Base-by-base conservation (phyloP, 192 early-diverging fungal genomes). In the Jimgerdemannia lactiflua region DNA sequence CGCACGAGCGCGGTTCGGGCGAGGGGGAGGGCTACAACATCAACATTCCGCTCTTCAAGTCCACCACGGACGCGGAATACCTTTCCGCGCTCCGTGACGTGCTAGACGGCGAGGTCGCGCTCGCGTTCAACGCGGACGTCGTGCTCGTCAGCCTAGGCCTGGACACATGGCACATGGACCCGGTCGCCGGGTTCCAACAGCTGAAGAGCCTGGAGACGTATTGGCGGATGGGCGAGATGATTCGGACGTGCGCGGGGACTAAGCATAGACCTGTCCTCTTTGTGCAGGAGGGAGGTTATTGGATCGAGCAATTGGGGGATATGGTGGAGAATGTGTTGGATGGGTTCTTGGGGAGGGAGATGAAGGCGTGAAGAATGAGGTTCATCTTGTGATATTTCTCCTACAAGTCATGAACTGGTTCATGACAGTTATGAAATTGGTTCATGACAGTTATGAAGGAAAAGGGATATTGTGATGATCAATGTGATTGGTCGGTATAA, bases 1-100 rank as follows among this genome's bases (percentile, higher is more conserved):
- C 42, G 1, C 65, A 79, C 2, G 92, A 93, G 65, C 81, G 29
- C 39, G 92, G 91, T 7, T 72, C 79, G 63, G 89, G 87, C 1
- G 82, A 86, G n/a, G 92, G 91, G 4, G 42, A 83, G 78, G 91
- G 90, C 8, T 92, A 85, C 74, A 93, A 91, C 70, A 76, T 93
- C 43, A 93, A 93, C 78, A 74, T 92, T 29, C 90, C 91, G 9
- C 75, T 93, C 39, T 72, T 78, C 17, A 42, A 83, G 39, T 82
- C 83, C 39, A 79, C 78, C 8, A 84, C 83, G 0, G 80, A 92
- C 71, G 87, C 84, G 11, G 82, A 88, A 19, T 93, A 93, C 70
- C 70, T 91, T 4, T 78, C 75, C 18, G 75, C 73, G 3, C 73
- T 93, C 2, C 69, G 78, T 18, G 74, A 67, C 42, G 78, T 83